phyloP scores from a whole-genome alignment of 2,329 filamentous ascomycete species.

The Nemania sp. region DNA sequence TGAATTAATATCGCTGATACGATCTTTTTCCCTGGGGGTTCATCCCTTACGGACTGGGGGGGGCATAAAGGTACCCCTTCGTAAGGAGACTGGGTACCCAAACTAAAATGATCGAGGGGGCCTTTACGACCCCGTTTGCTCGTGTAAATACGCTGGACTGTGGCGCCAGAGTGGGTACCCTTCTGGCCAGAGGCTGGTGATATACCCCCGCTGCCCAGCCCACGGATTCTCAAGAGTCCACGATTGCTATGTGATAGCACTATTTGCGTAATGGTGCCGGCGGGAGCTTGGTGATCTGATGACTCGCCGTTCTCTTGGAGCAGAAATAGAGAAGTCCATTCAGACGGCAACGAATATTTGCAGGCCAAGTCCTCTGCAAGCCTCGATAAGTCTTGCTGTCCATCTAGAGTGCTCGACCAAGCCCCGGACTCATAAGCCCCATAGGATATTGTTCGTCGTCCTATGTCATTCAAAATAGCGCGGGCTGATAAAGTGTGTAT shows the following conservation, averaged over 20 bases:
- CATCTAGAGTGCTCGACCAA: neutral
- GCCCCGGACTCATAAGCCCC: too few relatives aligned
- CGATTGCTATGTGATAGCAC: neutral
- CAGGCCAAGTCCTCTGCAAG: slow-evolving; percentile 23
- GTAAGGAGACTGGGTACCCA: neutral
- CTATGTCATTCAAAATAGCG: slow-evolving; percentile 20
- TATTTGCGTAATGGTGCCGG: neutral
- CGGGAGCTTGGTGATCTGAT: neutral
- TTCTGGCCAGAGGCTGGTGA: too few relatives aligned
- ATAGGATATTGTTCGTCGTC: neutral
- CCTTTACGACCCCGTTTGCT: too few relatives aligned
- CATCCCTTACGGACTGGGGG: too few relatives aligned
- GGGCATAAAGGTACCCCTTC: neutral
- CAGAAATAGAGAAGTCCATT: slow-evolving; percentile 28
- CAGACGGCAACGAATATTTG: slow-evolving; percentile 20
- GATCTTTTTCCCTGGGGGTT: neutral
- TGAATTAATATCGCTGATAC: neutral
- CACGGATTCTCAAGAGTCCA: neutral
- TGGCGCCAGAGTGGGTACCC: too few relatives aligned
- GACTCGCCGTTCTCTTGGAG: neutral
- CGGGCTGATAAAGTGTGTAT: slow-evolving; percentile 19
- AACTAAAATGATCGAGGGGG: neutral
- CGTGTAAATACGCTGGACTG: too few relatives aligned
- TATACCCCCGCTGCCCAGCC: neutral
- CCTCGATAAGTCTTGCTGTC: neutral